These are phyloP conservation scores for Rhizopogon sp. DNA, from an alignment of 768 basidiomycete species.

Conservation along the genomic window DNA sequence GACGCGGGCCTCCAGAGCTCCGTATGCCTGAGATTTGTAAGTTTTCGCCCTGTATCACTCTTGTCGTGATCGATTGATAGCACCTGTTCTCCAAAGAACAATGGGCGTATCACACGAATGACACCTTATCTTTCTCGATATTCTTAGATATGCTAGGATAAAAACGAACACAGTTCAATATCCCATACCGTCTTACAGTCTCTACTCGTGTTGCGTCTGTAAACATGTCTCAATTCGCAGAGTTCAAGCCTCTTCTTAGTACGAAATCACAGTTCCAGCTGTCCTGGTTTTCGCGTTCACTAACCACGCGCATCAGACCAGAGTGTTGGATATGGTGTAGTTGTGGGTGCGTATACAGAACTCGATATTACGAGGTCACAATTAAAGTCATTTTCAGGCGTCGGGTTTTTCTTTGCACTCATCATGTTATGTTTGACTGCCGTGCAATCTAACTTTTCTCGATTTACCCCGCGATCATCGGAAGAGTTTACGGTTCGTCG, in stretches of 20 bases:
- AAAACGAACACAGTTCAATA: not conserved
- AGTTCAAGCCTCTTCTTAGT: constrained; percentile 38
- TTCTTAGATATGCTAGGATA: not conserved
- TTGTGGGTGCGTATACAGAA: constrained; percentile 22
- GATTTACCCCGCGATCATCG: constrained; percentile 27
- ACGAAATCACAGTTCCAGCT: not conserved
- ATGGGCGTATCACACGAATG: not conserved
- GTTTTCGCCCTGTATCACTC: not conserved
- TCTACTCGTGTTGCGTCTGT: not conserved
- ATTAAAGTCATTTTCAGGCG: constrained; percentile 13
- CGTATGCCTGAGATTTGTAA: not conserved
- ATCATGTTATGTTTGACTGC: constrained; percentile 29
- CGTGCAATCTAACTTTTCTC: constrained; percentile 29
- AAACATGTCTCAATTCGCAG: constrained; percentile 14
- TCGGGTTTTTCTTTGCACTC: constrained; percentile 32
- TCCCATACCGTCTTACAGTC: not conserved
- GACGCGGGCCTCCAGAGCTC: not conserved
- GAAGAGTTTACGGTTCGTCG: constrained; percentile 26
- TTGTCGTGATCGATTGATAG: not conserved
- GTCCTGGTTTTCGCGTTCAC: not conserved
- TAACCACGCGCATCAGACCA: constrained; percentile 11
- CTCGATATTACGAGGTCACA: not conserved
- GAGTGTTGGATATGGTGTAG: constrained; percentile 31
- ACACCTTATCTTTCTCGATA: not conserved
- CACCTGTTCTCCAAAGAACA: not conserved